phyloP scores from a whole-genome alignment of 768 basidiomycete genomes.

The Boletellus sp. region DNA sequence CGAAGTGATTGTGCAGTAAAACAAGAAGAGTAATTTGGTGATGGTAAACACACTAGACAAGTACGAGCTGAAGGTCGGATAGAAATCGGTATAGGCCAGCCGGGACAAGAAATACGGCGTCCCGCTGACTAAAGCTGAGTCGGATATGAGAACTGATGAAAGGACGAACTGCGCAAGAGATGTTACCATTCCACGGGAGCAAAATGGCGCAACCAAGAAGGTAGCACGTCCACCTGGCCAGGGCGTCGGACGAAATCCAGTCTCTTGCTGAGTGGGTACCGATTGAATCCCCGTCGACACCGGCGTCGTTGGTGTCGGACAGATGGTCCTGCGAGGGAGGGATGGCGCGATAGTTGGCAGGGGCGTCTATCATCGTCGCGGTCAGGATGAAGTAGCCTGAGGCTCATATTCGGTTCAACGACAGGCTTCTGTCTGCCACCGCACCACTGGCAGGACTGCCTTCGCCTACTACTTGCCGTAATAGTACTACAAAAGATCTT shows the following conservation, averaged over 20 bases:
- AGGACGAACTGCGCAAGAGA: not conserved
- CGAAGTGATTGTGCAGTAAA: constrained; percentile 64
- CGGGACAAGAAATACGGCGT: constrained; percentile 75
- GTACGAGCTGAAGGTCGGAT: constrained; percentile 58
- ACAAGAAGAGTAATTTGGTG: constrained; percentile 65
- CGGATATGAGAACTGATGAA: not conserved
- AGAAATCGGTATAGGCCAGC: constrained; percentile 53
- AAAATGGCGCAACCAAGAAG: constrained; percentile 78
- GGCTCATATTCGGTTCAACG: not conserved
- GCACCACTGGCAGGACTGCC: no score
- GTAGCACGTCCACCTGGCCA: constrained; percentile 60
- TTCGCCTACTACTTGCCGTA: no score
- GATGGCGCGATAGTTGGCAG: constrained; percentile 12
- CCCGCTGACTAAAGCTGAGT: constrained; percentile 74
- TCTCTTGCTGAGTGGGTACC: constrained; percentile 23
- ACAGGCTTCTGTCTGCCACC: not conserved
- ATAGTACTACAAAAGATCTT: no score
- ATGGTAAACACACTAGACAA: constrained; percentile 58
- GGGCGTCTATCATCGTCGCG: not conserved
- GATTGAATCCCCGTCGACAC: constrained; percentile 1
- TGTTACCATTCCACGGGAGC: constrained; percentile 82
- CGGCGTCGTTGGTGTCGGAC: not conserved
- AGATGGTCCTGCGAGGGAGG: constrained; percentile 4
- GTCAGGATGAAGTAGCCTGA: no score
- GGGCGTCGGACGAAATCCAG: constrained; percentile 30